Evolutionary conservation across 768 basidiomycete genomes (phyloP).

Genomic region (Hericium erinaceus): DNA sequence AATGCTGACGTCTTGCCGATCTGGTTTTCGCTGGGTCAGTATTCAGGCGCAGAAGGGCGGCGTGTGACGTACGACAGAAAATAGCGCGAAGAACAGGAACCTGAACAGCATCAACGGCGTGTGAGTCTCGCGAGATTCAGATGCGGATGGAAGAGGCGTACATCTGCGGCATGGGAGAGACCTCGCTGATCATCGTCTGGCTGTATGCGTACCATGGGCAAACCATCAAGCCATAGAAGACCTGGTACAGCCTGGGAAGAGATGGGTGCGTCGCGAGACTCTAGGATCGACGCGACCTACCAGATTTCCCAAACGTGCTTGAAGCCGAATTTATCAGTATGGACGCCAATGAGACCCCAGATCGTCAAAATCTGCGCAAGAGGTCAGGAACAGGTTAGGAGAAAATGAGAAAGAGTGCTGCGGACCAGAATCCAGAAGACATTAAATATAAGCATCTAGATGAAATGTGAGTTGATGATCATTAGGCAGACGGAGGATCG

Average conservation of each 20-base stretch:
- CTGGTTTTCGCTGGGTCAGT: conserved; percentile 19
- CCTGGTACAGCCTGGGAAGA: conserved; percentile 50
- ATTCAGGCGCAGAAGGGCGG: not conserved
- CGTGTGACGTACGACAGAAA: conserved; percentile 44
- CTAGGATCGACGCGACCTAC: conserved; percentile 22
- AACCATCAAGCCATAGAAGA: conserved; percentile 61
- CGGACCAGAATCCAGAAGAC: conserved; percentile 62
- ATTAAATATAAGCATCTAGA: conserved; percentile 63
- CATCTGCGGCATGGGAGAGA: conserved; percentile 67
- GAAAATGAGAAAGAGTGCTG: not conserved
- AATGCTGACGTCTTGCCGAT: conserved; percentile 71
- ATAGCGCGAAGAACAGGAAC: conserved; percentile 70
- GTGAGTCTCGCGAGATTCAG: not conserved
- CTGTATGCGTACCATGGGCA: conserved; percentile 80
- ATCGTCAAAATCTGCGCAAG: conserved; percentile 43
- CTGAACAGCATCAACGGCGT: conserved; percentile 17
- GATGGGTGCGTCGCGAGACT: not conserved
- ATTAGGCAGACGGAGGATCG: conserved; percentile 5
- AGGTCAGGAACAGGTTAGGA: not conserved
- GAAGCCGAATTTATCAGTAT: conserved; percentile 67
- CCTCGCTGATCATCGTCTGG: conserved; percentile 77
- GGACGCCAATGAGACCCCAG: conserved; percentile 75
- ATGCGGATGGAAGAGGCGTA: conserved; percentile 19
- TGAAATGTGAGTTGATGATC: not conserved
- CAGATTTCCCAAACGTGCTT: conserved; percentile 81